Evolutionary conservation across 257 asterid genomes (phyloP), one percentile per base, ranked within the genome.

Genomic region (Hygrophila difformis): DNA sequence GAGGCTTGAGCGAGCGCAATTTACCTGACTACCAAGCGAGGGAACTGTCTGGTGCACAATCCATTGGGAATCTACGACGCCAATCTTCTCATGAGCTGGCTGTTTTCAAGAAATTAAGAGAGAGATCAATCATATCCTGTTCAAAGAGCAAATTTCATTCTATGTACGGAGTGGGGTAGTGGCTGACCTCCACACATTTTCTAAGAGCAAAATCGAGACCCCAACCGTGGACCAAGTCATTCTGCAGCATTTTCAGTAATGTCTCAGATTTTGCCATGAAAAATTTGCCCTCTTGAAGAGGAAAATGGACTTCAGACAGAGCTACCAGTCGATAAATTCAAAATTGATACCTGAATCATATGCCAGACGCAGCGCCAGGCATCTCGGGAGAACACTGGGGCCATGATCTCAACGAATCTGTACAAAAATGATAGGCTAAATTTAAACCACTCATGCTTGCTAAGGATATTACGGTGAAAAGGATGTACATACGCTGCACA

Each of bases 331-430:
- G 11, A 28, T 24, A 13, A 53, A 14, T 4, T 20, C 20, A 21
- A 21, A 14, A 11, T 39, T 33, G 21, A 16, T 45, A 81, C 97
- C 93, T 89, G 98, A 63, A 85, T 79, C 96, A 85, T 69, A 64
- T 89, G 92, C 98, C 96, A 89, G 38, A 82, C 94, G 37, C 96
- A 89, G 21, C 93, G 94, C 98, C 94, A 89, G 36, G 94, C 98
- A 20, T 72, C 78, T 33, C 93, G 85, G 54, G 98, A 89, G 60
- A 89, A 85, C 29, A 85, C 96, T 1, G 96, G 98, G 48, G 96
- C 98, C 96, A 85, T 89, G 69, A 89, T 89, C 78, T 89, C 98
- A 1, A 89, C 96, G 49, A 89, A 89, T 40, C 97, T 89, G 83
- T 12, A 65, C 18, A 44, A 35, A 1, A 21, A 39, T 5, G 37